phyloP scores from a whole-genome alignment of 768 basidiomycete species.

The Lactifluus pinguis region DNA sequence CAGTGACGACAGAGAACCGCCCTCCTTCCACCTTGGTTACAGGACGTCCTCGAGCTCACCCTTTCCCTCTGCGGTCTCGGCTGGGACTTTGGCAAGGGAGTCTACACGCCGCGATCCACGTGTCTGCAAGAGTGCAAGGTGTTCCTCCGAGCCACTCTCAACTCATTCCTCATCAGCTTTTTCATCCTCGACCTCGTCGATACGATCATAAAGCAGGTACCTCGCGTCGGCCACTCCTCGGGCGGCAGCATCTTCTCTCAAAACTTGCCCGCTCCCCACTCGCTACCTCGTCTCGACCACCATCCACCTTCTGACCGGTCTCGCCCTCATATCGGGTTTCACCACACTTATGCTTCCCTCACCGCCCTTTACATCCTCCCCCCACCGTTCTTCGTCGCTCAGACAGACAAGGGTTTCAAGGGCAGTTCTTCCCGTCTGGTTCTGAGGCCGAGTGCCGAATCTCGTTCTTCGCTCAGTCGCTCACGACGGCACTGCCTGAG shows the following conservation, averaged over 20 bases:
- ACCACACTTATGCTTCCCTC: no score
- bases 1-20: background rate
- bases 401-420: constrained; percentile 79
- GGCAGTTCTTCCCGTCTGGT: constrained; percentile 83
- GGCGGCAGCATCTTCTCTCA: constrained; percentile 65
- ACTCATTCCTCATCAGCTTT: constrained; percentile 48
- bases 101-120: constrained; percentile 48
- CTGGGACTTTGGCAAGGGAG: constrained; percentile 57
- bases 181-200: no score
- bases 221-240: constrained; percentile 52
- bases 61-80: constrained; percentile 54
- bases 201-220: no score
- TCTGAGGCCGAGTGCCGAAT: constrained; percentile 96
- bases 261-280: constrained; percentile 35
- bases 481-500: constrained; percentile 94
- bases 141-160: constrained; percentile 51
- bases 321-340: constrained; percentile 30
- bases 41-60: constrained; percentile 54
- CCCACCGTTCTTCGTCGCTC: constrained; percentile 96
- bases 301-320: constrained; percentile 53
- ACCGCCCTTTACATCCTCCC: no score
- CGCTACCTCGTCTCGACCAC: constrained; percentile 58
- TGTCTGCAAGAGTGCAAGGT: constrained; percentile 42
- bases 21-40: constrained; percentile 38
- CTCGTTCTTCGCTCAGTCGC: constrained; percentile 96